Conservation (phyloP, 768 basidiomycete species). For the Russula emetica region DNA sequence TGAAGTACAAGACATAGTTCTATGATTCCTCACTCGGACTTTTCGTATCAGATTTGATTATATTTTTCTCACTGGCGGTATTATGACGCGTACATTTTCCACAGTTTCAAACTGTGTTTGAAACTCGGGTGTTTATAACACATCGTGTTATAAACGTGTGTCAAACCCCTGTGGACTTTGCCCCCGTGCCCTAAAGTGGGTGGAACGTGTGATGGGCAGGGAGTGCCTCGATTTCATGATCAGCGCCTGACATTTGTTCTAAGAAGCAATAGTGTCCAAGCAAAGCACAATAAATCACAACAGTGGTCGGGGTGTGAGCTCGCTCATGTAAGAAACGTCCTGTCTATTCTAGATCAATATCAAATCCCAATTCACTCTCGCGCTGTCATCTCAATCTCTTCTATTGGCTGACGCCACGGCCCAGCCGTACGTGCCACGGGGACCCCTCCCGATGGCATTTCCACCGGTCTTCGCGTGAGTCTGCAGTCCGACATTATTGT, state of each 20-base stretch:
- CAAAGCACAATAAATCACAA: slow-evolving; percentile 5
- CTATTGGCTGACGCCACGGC: slow-evolving; percentile 14
- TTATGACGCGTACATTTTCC: too few species aligned
- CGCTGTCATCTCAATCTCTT: slow-evolving; percentile 33
- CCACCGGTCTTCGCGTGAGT: slow-evolving; percentile 24
- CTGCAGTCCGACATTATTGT: slow-evolving; percentile 18
- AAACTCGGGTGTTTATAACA: too few species aligned
- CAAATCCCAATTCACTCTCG: slow-evolving; percentile 15
- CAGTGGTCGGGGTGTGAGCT: background rate
- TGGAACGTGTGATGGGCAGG: slow-evolving; percentile 34
- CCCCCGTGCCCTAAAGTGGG: slow-evolving; percentile 18
- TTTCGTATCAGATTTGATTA: too few species aligned
- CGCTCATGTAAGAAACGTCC: too few species aligned
- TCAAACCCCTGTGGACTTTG: too few species aligned
- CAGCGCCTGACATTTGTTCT: slow-evolving; percentile 2
- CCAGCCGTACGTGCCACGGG: background rate
- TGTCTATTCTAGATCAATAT: slow-evolving; percentile 5
- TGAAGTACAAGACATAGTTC: too few species aligned
- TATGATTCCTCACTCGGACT: too few species aligned
- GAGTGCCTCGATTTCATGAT: slow-evolving; percentile 16
- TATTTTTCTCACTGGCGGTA: too few species aligned
- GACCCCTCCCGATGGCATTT: background rate
- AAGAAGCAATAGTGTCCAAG: background rate
- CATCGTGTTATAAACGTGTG: too few species aligned
- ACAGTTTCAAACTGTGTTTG: too few species aligned